phyloP scores from a whole-genome alignment of 1,284 basidiomycete species.

The Thecaphora frezii region DNA sequence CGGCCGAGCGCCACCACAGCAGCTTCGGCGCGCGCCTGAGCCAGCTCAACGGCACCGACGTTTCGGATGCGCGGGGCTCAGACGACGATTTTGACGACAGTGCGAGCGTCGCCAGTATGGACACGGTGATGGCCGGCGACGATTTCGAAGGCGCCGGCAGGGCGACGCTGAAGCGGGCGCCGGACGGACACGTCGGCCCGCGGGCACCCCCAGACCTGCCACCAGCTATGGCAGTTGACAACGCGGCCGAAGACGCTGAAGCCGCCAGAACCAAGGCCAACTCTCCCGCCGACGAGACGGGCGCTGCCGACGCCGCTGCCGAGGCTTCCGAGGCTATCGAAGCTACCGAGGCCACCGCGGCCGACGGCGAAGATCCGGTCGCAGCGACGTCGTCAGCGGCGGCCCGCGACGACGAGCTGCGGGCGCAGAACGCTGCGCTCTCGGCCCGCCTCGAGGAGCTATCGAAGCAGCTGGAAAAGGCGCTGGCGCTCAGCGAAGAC shows the following conservation, averaged over 20 bases:
- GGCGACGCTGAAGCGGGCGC: neutral
- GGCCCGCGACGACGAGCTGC: slow-evolving; percentile 55
- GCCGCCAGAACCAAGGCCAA: no score
- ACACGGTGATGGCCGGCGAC: slow-evolving; percentile 41
- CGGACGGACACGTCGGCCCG: slow-evolving; percentile 34
- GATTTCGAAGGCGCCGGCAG: slow-evolving; percentile 5
- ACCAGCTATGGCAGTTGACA: slow-evolving; percentile 4
- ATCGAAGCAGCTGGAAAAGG: slow-evolving; percentile 74
- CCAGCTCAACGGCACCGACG: slow-evolving; percentile 2
- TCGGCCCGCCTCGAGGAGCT: slow-evolving; percentile 72
- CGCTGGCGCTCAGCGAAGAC: slow-evolving; percentile 72
- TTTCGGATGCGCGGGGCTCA: slow-evolving; percentile 5
- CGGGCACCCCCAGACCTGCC: slow-evolving; percentile 45
- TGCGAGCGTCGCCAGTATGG: slow-evolving; percentile 48
- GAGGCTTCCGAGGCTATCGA: neutral
- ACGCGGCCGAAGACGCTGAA: slow-evolving; percentile 18
- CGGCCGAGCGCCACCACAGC: slow-evolving; percentile 11
- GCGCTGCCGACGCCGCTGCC: no score
- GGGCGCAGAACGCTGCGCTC: slow-evolving; percentile 67
- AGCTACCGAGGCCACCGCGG: slow-evolving; percentile 6
- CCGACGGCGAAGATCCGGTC: slow-evolving; percentile 5
- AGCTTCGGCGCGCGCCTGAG: slow-evolving; percentile 20
- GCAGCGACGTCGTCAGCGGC: neutral
- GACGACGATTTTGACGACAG: slow-evolving; percentile 48
- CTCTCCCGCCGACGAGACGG: no score